A percentile compares a stretch with the other conserved stretches of the same genome.
phyloP scores from a whole-genome alignment of 2,329 filamentous ascomycete species.

The Didymosphaeria variabile region DNA sequence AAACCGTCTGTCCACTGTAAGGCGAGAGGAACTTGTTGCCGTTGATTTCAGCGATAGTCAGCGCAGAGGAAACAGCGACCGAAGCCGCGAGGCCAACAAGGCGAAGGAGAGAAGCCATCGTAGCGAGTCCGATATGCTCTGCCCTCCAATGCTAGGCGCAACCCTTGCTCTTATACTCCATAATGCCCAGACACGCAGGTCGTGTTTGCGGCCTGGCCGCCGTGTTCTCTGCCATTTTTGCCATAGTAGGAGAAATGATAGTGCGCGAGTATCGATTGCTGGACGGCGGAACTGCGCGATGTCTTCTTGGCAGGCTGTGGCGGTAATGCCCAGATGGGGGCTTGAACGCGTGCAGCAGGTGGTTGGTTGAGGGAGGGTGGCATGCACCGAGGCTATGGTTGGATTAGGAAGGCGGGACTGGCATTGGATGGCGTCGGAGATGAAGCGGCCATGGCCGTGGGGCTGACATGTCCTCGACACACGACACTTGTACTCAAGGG shows the following conservation, averaged over 20 bases:
- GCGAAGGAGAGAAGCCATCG: conserved; percentile 20
- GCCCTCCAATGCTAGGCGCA: neutral
- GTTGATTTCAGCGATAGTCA: conserved; percentile 65
- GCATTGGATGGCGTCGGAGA: conserved; percentile 16
- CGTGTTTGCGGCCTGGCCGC: conserved; percentile 7
- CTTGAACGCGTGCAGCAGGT: conserved; percentile 23
- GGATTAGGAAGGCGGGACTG: conserved; percentile 17
- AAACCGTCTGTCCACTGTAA: conserved; percentile 64
- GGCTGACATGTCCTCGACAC: conserved; percentile 2
- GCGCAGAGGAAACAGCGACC: conserved; percentile 21
- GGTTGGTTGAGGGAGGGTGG: conserved; percentile 20
- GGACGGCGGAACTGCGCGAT: conserved; percentile 13
- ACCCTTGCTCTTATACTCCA: conserved; percentile 18
- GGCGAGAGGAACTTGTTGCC: conserved; percentile 71
- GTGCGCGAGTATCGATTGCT: neutral
- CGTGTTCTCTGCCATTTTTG: neutral
- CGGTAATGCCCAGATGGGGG: conserved; percentile 16
- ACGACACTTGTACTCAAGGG: neutral
- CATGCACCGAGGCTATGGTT: conserved; percentile 12
- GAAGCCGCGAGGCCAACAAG: conserved; percentile 19
- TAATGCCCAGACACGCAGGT: conserved; percentile 9
- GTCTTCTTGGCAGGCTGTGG: conserved; percentile 17
- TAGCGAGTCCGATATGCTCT: conserved; percentile 13
- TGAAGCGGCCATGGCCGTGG: conserved; percentile 16
- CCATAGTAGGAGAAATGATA: conserved; percentile 12